Percentiles rank a stretch among this genome's conserved stretches.
Evolutionary conservation across 345 rosid species (phyloP).

Genomic region (Brassica cretica): DNA sequence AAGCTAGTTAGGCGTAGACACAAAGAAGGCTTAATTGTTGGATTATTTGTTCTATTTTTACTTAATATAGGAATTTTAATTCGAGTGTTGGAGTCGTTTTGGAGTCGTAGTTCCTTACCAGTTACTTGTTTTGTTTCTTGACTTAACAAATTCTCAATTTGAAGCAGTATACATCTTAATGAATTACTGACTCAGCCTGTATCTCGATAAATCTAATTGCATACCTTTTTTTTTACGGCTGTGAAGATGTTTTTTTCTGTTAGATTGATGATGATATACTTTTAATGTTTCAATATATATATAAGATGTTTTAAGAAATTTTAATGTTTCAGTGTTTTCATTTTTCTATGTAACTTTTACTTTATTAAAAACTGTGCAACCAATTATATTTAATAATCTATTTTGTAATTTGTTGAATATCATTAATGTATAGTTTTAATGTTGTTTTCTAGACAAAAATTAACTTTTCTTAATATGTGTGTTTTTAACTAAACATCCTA

Average conservation of each 20-base stretch:
- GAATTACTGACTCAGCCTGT: background rate
- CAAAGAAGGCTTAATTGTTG: background rate
- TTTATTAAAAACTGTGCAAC: too few relatives aligned
- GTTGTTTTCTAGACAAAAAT: too few relatives aligned
- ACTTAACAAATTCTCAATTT: background rate
- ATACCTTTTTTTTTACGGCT: background rate
- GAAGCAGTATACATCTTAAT: background rate
- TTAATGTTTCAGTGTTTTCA: too few relatives aligned
- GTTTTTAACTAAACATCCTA: too few relatives aligned
- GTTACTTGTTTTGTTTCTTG: background rate
- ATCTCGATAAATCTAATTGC: background rate
- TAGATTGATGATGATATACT: too few relatives aligned
- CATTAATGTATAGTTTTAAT: too few relatives aligned
- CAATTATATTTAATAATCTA: too few relatives aligned
- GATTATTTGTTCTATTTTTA: background rate
- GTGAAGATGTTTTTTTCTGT: background rate
- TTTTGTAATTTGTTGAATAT: too few relatives aligned
- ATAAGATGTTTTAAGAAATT: too few relatives aligned
- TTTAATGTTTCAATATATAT: too few relatives aligned
- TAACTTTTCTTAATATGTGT: too few relatives aligned
- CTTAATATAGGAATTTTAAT: background rate
- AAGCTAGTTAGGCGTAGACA: constrained; percentile 13
- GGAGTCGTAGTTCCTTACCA: constrained; percentile 6
- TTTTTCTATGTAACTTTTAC: too few relatives aligned
- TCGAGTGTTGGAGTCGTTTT: constrained; percentile 22